phyloP scores from a whole-genome alignment of 257 asterid species.

The Petrea volubilis region DNA sequence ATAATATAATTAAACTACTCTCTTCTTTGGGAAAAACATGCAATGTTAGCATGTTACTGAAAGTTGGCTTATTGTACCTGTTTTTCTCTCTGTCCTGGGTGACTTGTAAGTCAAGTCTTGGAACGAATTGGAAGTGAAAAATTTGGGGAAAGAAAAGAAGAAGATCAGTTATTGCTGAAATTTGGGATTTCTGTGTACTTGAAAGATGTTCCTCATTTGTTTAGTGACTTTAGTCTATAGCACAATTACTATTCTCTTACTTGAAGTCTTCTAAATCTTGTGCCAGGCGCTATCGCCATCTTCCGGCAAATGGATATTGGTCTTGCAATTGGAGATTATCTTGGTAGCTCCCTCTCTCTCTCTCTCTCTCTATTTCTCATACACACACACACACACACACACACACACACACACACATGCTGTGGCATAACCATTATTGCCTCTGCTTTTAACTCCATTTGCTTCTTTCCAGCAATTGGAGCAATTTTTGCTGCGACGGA shows the following conservation, averaged over 20 bases:
- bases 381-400: neutral
- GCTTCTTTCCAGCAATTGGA: slow-evolving; percentile 75
- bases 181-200: neutral
- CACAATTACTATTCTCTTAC: slow-evolving; percentile 11
- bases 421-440: slow-evolving; percentile 5
- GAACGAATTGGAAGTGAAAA: neutral
- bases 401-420: neutral
- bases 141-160: neutral
- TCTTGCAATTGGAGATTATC: slow-evolving; percentile 85
- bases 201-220: slow-evolving; percentile 2
- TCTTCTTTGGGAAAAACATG: neutral
- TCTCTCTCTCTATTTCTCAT: slow-evolving; percentile 3
- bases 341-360: slow-evolving; percentile 47
- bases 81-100: neutral
- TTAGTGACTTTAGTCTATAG: slow-evolving; percentile 3
- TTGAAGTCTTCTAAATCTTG: slow-evolving; percentile 24
- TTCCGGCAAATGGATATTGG: slow-evolving; percentile 67
- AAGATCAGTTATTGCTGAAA: neutral
- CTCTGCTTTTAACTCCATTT: slow-evolving; percentile 21
- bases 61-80: neutral
- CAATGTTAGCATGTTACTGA: neutral
- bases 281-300: slow-evolving; percentile 69
- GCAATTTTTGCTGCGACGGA: slow-evolving; percentile 98
- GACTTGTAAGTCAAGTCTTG: neutral
- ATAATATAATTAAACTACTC: neutral